Percentiles rank a stretch among this genome's conserved stretches.
Evolutionary conservation across 345 rosid species (phyloP).

Genomic region (Arabidopsis thaliana): TAIR10.1 NC_003076.8:26037001-26037500

Average conservation of each 20-base stretch:
- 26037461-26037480: background rate
- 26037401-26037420: background rate
- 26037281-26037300: background rate
- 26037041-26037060: constrained; percentile 30
- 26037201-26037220: constrained; percentile 17
- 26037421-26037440: background rate
- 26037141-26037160: constrained; percentile 46
- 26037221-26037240: constrained; percentile 43
- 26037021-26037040: constrained; percentile 31
- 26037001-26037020: background rate
- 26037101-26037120: constrained; percentile 45
- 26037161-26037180: constrained; percentile 41
- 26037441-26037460: background rate
- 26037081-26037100: constrained; percentile 30
- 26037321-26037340: background rate
- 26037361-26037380: background rate
- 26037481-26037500: background rate
- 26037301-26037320: background rate
- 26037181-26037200: constrained; percentile 3
- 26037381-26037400: background rate
- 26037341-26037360: background rate
- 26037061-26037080: constrained; percentile 33
- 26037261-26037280: background rate
- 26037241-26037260: constrained; percentile 26
- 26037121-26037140: constrained; percentile 49